Conservation (phyloP, 83 land plant genomes). For the Thuja plicata region DNA sequence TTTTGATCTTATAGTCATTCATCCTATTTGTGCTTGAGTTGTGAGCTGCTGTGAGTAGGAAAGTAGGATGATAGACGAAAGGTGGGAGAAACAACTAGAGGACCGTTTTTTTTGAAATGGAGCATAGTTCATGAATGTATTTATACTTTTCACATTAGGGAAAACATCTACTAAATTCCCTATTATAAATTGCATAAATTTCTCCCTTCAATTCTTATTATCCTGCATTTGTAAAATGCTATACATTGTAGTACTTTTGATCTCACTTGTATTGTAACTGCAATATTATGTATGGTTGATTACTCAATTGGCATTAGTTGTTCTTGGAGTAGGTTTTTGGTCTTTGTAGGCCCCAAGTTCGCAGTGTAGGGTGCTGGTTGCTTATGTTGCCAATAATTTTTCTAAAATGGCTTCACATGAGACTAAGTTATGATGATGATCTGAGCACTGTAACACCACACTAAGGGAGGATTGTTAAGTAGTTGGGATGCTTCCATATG, state of each 20-base stretch:
- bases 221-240: not conserved
- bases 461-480: not conserved
- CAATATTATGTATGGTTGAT: not conserved
- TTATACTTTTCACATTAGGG: not conserved
- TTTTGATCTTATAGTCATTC: not conserved
- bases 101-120: not conserved
- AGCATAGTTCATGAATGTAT: not conserved
- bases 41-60: not conserved
- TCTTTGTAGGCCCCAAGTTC: not conserved
- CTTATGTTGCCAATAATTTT: not conserved
- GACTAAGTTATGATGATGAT: not conserved
- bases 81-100: not conserved
- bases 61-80: not conserved
- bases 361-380: not conserved
- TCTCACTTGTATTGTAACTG: not conserved
- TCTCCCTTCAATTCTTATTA: not conserved
- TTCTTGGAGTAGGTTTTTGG: not conserved
- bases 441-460: not conserved
- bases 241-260: not conserved
- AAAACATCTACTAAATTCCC: not conserved
- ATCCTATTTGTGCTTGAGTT: not conserved
- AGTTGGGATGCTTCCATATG: not conserved
- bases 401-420: not conserved
- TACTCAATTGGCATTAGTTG: not conserved
- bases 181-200: not conserved